A percentile compares a stretch with the other conserved stretches of the same genome.
These are phyloP conservation scores for Pythium aristosporum DNA, from an alignment of 352 stramenopile genomes.

Conservation along the genomic window DNA sequence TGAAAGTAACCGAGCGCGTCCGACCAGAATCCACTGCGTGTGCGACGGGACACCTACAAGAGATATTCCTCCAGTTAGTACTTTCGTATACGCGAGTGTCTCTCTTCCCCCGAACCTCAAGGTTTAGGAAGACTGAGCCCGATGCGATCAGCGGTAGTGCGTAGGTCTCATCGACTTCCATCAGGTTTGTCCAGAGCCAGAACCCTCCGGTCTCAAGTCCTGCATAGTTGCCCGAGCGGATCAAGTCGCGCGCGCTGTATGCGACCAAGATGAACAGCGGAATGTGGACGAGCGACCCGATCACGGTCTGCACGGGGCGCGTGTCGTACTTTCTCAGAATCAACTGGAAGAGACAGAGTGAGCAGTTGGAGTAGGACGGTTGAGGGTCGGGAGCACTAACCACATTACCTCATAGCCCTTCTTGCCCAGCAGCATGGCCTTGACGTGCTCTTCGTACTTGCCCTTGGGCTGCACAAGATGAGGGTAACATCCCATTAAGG, in stretches of 20 bases:
- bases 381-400: too few relatives aligned
- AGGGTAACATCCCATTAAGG: too few relatives aligned
- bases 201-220: constrained; percentile 65
- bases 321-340: constrained; percentile 80
- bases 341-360: constrained; percentile 22
- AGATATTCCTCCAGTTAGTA: too few relatives aligned
- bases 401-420: constrained; percentile 21
- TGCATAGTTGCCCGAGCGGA: constrained; percentile 63
- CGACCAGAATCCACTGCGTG: constrained; percentile 21
- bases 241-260: constrained; percentile 76
- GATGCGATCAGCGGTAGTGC: constrained; percentile 54
- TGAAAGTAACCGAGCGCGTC: constrained; percentile 35
- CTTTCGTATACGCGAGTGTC: too few relatives aligned
- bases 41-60: constrained; percentile 21
- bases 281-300: constrained; percentile 67
- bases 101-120: too few relatives aligned
- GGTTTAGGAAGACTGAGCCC: constrained; percentile 62
- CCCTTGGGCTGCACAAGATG: constrained; percentile 16
- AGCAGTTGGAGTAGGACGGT: background rate
- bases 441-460: constrained; percentile 23
- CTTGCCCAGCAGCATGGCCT: constrained; percentile 29
- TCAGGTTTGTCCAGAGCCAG: constrained; percentile 65
- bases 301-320: constrained; percentile 58
- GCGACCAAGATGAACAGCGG: constrained; percentile 71
- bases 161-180: constrained; percentile 59